phyloP scores from a whole-genome alignment of 2,329 filamentous ascomycete genomes.

The Pochonia chlamydosporia region DNA sequence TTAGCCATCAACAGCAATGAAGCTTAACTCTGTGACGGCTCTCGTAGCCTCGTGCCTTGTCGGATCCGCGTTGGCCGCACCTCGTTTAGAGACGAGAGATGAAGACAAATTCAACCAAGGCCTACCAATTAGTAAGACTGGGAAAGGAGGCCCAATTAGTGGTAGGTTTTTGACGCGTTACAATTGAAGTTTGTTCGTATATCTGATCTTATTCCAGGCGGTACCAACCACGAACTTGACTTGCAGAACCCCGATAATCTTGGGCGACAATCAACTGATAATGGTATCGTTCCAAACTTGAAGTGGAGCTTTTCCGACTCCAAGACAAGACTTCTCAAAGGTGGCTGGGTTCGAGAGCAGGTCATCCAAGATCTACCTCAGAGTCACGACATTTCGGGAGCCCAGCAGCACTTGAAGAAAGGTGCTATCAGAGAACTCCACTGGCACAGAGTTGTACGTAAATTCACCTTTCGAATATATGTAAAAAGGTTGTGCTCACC shows the following conservation, averaged over 20 bases:
- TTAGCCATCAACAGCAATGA: slow-evolving; percentile 9
- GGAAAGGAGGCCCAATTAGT: slow-evolving; percentile 52
- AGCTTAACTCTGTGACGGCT: slow-evolving; percentile 5
- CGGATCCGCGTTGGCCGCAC: slow-evolving; percentile 12
- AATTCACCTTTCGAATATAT: background rate
- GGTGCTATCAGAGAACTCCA: slow-evolving; percentile 61
- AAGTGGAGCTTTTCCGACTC: slow-evolving; percentile 68
- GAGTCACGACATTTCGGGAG: slow-evolving; percentile 60
- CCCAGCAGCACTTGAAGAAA: slow-evolving; percentile 63
- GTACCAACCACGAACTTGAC: slow-evolving; percentile 57
- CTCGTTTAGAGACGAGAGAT: slow-evolving; percentile 14
- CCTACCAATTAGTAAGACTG: slow-evolving; percentile 49
- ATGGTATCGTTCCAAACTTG: slow-evolving; percentile 58
- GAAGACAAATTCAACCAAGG: slow-evolving; percentile 39
- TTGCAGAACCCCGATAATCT: slow-evolving; percentile 59
- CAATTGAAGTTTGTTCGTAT: slow-evolving; percentile 41
- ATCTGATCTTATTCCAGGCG: slow-evolving; percentile 36
- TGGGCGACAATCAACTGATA: slow-evolving; percentile 55
- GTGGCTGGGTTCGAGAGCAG: slow-evolving; percentile 62
- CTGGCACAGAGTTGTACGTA: slow-evolving; percentile 60
- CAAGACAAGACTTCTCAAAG: slow-evolving; percentile 54
- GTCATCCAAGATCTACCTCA: slow-evolving; percentile 60
- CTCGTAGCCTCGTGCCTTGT: slow-evolving; percentile 9
- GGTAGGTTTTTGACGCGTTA: slow-evolving; percentile 33
- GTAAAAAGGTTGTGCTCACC: background rate